Percentiles rank a stretch among this genome's conserved stretches.
Conservation (phyloP, 306 rosid species). For the Carpinus viminea region DNA sequence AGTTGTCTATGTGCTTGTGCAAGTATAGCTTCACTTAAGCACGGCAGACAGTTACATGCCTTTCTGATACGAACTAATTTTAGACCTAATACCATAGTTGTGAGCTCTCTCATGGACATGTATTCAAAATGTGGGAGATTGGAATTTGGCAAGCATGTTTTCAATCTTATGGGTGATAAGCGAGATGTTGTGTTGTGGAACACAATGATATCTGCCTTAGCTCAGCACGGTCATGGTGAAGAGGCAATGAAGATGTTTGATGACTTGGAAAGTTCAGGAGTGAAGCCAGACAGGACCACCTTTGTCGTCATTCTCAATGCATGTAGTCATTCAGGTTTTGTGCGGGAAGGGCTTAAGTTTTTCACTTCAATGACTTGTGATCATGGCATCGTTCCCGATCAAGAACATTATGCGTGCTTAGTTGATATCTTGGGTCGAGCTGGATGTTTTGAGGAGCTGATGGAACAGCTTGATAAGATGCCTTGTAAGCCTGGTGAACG, state of each 20-base stretch:
- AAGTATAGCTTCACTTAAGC: conserved; percentile 54
- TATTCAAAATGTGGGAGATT: conserved; percentile 75
- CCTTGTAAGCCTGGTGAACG: conserved; percentile 51
- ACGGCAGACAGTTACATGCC: conserved; percentile 70
- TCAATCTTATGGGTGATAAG: conserved; percentile 46
- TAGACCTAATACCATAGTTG: conserved; percentile 62
- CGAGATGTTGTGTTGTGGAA: conserved; percentile 76
- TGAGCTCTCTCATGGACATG: conserved; percentile 78
- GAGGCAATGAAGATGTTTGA: conserved; percentile 56
- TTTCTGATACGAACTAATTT: conserved; percentile 56
- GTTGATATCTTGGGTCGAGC: conserved; percentile 70
- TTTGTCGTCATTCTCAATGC: conserved; percentile 63
- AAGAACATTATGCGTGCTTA: conserved; percentile 75
- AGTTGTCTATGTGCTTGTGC: conserved; percentile 83
- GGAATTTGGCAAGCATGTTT: conserved; percentile 51
- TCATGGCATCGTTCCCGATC: conserved; percentile 59
- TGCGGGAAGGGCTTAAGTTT: conserved; percentile 62
- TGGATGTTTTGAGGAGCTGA: conserved; percentile 46
- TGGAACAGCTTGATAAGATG: conserved; percentile 50
- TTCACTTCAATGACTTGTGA: conserved; percentile 61
- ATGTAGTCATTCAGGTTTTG: conserved; percentile 77
- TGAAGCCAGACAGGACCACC: conserved; percentile 65
- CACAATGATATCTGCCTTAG: conserved; percentile 68
- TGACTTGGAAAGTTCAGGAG: conserved; percentile 55
- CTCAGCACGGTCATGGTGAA: conserved; percentile 60